A percentile compares a stretch with the other conserved stretches of the same genome.
These are phyloP conservation scores for Hermanozyma aechmeae DNA, from an alignment of 805 yeast genomes.

Conservation along the genomic window DNA sequence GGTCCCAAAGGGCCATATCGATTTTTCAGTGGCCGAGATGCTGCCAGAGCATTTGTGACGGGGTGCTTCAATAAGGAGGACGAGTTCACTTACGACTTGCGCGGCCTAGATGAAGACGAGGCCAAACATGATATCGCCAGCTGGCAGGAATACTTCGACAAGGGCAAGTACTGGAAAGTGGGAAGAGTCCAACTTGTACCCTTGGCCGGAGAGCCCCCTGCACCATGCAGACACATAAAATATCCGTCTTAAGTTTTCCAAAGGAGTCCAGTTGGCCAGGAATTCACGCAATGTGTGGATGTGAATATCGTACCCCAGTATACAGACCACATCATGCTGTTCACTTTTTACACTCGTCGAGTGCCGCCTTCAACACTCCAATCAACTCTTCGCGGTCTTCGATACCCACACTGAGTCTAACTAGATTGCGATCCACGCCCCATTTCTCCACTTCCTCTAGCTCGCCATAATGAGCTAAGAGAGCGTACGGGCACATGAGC, in stretches of 20 bases:
- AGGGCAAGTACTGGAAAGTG: constrained; percentile 48
- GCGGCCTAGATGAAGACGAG: constrained; percentile 43
- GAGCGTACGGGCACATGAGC: constrained; percentile 81
- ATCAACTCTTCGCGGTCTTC: constrained; percentile 57
- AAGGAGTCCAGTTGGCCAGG: too few species aligned
- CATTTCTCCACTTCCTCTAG: constrained; percentile 69
- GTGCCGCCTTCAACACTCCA: constrained; percentile 3
- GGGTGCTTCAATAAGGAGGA: constrained; percentile 51
- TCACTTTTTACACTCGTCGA: neutral
- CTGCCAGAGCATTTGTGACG: constrained; percentile 60
- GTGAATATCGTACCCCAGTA: too few species aligned
- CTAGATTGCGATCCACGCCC: constrained; percentile 73
- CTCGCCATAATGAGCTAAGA: constrained; percentile 78
- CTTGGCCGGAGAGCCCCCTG: constrained; percentile 40
- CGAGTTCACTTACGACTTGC: constrained; percentile 56
- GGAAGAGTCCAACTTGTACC: constrained; percentile 44
- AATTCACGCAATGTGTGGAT: too few species aligned
- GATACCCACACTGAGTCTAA: constrained; percentile 78
- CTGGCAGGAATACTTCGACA: constrained; percentile 47
- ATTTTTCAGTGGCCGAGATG: constrained; percentile 55
- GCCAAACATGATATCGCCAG: constrained; percentile 29
- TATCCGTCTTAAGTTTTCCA: too few species aligned
- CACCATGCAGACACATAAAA: constrained; percentile 32
- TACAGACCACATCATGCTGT: too few species aligned
- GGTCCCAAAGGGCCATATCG: constrained; percentile 52